These are phyloP conservation scores for Fusarium citri DNA, from an alignment of 2,329 filamentous ascomycete genomes.

Conservation along the genomic window DNA sequence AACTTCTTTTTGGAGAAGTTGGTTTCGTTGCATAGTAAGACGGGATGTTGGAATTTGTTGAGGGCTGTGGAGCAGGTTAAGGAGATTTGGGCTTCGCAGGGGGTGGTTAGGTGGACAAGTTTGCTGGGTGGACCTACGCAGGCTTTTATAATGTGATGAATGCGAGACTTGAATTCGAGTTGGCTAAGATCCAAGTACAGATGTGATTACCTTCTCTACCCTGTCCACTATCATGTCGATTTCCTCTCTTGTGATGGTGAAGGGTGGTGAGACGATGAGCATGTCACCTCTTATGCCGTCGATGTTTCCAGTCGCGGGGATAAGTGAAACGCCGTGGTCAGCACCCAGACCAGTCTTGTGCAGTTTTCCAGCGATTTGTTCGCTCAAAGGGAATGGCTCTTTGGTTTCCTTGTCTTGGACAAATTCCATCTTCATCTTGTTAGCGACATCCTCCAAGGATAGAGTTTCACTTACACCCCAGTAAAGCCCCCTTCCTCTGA, in stretches of 20 bases:
- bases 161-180: no score
- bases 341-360: constrained; percentile 15
- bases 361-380: constrained; percentile 18
- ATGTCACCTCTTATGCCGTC: constrained; percentile 31
- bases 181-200: constrained; percentile 10
- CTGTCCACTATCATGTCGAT: constrained; percentile 4
- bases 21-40: constrained; percentile 27
- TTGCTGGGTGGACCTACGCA: constrained; percentile 39
- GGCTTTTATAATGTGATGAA: constrained; percentile 39
- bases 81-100: constrained; percentile 42
- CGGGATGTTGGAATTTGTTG: constrained; percentile 39
- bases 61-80: constrained; percentile 40
- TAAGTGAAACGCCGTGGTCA: constrained; percentile 9
- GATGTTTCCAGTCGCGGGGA: constrained; percentile 14
- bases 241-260: constrained; percentile 22
- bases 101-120: constrained; percentile 39
- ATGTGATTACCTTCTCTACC: constrained; percentile 13
- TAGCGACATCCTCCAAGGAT: accelerated
- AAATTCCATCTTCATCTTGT: constrained; percentile 20
- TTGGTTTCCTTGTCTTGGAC: constrained; percentile 20
- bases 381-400: not conserved
- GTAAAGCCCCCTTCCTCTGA: constrained; percentile 37
- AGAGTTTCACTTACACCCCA: constrained; percentile 31
- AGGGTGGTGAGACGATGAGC: constrained; percentile 29
- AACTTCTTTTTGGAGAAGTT: constrained; percentile 39